Percentiles rank a stretch among this genome's conserved stretches.
Evolutionary conservation across 768 basidiomycete species (phyloP).

Genomic region (Lactarius indigo): DNA sequence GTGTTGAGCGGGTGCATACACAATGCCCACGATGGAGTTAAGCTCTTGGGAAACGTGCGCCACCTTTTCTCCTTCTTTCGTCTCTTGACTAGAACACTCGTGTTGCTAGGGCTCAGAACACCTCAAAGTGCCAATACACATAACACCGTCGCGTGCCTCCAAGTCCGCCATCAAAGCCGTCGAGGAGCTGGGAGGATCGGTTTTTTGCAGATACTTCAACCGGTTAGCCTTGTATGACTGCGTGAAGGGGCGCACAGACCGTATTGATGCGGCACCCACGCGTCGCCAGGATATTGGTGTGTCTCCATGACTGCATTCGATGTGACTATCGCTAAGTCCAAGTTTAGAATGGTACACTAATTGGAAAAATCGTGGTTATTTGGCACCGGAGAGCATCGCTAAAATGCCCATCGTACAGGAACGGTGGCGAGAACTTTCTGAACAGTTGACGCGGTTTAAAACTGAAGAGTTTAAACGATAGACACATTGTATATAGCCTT

Average conservation of each 20-base stretch:
- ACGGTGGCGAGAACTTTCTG: slow-evolving; percentile 63
- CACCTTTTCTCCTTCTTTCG: background rate
- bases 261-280: slow-evolving; percentile 75
- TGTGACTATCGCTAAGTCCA: background rate
- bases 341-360: slow-evolving; percentile 74
- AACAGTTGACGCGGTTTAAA: slow-evolving; percentile 56
- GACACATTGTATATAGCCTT: background rate
- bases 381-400: slow-evolving; percentile 56
- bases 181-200: slow-evolving; percentile 74
- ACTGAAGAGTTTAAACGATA: slow-evolving; percentile 35
- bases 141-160: slow-evolving; percentile 82
- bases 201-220: slow-evolving; percentile 93
- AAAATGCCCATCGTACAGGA: slow-evolving; percentile 63
- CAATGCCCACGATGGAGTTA: slow-evolving; percentile 85
- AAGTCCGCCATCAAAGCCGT: slow-evolving; percentile 83
- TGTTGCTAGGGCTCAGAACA: slow-evolving; percentile 55
- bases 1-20: slow-evolving; percentile 87
- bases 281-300: slow-evolving; percentile 79
- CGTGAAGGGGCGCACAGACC: slow-evolving; percentile 67
- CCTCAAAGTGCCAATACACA: slow-evolving; percentile 68
- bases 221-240: slow-evolving; percentile 76
- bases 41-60: slow-evolving; percentile 80
- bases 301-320: slow-evolving; percentile 31
- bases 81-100: slow-evolving; percentile 4
- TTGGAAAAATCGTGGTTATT: slow-evolving; percentile 69